Evolutionary conservation across 2,329 filamentous ascomycete genomes (phyloP), one percentile per base, ranked within the genome.

Genomic region (Fusarium mexicanum): DNA sequence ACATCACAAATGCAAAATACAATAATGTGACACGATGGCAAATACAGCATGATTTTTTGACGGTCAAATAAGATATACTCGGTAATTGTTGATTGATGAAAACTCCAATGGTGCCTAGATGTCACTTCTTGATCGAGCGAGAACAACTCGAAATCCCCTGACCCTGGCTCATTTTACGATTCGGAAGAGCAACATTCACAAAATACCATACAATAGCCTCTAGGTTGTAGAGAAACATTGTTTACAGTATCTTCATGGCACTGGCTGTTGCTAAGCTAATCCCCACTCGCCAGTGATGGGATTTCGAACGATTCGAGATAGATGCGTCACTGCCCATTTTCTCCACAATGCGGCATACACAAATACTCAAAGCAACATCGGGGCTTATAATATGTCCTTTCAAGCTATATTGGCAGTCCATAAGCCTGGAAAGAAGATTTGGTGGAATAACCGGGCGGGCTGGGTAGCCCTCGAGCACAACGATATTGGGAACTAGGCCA

Each of bases 201-300:
- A 43, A 44, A 29, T 9, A 9, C 31, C 20, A 8, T 16, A 5
- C 1, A 18, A 65, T 40, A 46, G 20, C n/a, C 13, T 41, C 14
- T 14, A 22, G 43, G 5, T 6, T n/a, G 5, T 4, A 35, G 14
- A 13, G 17, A 44, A 17, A 9, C 31, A 41, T 31, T 47, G 6
- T 3, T 26, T 14, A 10, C 29, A 20, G 20, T 35, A 20, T 14
- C 7, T 54, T 29, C 20, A n/a, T 37, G 24, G 44, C 41, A 33
- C 18, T 35, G 18, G 20, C 20, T 54, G 41, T 11, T 26, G 18
- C 20, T 20, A 20, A 47, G 24, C n/a, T n/a, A 37, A 53, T 41
- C 37, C 31, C 67, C 66, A 70, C 31, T 31, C 26, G 53, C 24
- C 51, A 59, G 67, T 70, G 66, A 50, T 65, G 66, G 31, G 37